A percentile compares a stretch with the other conserved stretches of the same genome.
phyloP scores from a whole-genome alignment of 441 rosid genomes.

The Pelargonium myrrhifolium region DNA sequence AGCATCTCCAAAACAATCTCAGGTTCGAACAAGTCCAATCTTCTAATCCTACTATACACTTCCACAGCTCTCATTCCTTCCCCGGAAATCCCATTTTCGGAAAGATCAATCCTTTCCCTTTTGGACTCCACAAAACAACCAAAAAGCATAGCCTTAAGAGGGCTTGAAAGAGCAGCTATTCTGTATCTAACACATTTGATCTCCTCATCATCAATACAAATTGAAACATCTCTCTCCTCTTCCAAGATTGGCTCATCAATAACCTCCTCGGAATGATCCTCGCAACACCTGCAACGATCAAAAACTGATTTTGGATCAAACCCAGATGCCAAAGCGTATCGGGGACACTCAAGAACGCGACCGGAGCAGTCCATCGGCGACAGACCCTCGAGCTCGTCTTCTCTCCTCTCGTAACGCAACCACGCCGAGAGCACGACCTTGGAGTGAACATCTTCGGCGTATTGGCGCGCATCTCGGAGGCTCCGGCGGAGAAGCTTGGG shows the following conservation, averaged over 20 bases:
- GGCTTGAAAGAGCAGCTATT: conserved; percentile 65
- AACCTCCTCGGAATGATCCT: conserved; percentile 17
- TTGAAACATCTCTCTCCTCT: conserved; percentile 59
- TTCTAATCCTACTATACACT: conserved; percentile 59
- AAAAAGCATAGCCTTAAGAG: conserved; percentile 70
- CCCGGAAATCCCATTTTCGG: conserved; percentile 59
- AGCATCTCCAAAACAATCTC: conserved; percentile 69
- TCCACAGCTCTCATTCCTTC: conserved; percentile 73
- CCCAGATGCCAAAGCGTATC: conserved; percentile 59
- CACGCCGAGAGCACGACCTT: conserved; percentile 78
- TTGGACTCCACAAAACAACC: conserved; percentile 63
- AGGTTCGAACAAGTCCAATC: conserved; percentile 40
- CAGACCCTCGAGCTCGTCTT: conserved; percentile 71
- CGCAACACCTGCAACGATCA: conserved; percentile 60
- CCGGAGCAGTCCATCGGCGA: conserved; percentile 80
- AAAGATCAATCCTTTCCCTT: conserved; percentile 60
- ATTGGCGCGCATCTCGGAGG: conserved; percentile 64
- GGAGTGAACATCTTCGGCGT: conserved; percentile 59
- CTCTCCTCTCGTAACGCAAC: conserved; percentile 87
- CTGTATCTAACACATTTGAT: conserved; percentile 62
- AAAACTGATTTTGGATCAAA: conserved; percentile 59
- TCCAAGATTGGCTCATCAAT: conserved; percentile 66
- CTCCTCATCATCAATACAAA: conserved; percentile 75
- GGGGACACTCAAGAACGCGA: conserved; percentile 75
- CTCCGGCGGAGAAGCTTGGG: conserved; percentile 73